Evolutionary conservation across 371 early-diverging fungal genomes (phyloP).

Genomic region (Capillidium heterosporum): DNA sequence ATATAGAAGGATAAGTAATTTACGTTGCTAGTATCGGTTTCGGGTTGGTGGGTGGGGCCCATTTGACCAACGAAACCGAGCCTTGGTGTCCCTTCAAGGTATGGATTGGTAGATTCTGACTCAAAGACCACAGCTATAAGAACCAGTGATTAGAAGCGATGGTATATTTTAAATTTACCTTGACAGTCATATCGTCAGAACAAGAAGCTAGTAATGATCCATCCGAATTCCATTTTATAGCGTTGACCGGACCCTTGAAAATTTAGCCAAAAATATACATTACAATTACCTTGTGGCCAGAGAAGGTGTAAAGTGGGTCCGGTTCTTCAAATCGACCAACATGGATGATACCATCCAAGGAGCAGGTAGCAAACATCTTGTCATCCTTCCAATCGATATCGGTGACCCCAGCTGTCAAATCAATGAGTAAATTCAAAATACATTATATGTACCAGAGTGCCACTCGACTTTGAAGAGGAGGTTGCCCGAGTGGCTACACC

Average conservation of each 20-base stretch:
- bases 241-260: slow-evolving; percentile 57
- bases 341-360: slow-evolving; percentile 59
- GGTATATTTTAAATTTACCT: slow-evolving; percentile 29
- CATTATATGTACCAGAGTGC: slow-evolving; percentile 35
- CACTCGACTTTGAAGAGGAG: slow-evolving; percentile 54
- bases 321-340: slow-evolving; percentile 54
- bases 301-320: slow-evolving; percentile 43
- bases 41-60: slow-evolving; percentile 29
- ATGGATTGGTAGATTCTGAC: slow-evolving; percentile 24
- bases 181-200: slow-evolving; percentile 80
- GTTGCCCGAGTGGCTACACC: slow-evolving; percentile 67
- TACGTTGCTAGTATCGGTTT: slow-evolving; percentile 19
- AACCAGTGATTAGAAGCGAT: neutral
- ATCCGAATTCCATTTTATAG: slow-evolving; percentile 71
- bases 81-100: slow-evolving; percentile 48
- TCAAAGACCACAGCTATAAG: slow-evolving; percentile 14
- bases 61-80: slow-evolving; percentile 60
- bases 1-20: slow-evolving; percentile 2
- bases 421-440: neutral
- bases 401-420: slow-evolving; percentile 34
- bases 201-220: slow-evolving; percentile 72
- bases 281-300: slow-evolving; percentile 40
- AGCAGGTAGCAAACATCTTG: slow-evolving; percentile 77
- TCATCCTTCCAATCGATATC: slow-evolving; percentile 91
- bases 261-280: slow-evolving; percentile 5